A percentile compares a stretch with the other conserved stretches of the same genome.
Evolutionary conservation across 352 stramenopile genomes (phyloP).

Genomic region (Globisporangium iwayamae): DNA sequence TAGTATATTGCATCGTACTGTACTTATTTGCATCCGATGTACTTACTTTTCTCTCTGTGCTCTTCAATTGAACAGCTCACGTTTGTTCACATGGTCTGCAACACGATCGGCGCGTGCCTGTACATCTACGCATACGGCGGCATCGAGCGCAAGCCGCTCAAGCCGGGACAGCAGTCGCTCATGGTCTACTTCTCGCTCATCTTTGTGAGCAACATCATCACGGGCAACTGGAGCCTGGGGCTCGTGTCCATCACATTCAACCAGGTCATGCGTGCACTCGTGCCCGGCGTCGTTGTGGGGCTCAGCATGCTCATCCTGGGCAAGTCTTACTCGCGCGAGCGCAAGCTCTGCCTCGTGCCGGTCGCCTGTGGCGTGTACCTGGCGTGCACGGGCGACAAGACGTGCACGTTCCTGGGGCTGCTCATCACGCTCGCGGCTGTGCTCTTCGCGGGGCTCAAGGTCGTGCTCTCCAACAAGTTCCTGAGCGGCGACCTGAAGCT

Average conservation of each 20-base stretch:
- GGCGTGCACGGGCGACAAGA: conserved; percentile 87
- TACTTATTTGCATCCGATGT: background rate
- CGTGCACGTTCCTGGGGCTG: conserved; percentile 83
- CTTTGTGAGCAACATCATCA: conserved; percentile 95
- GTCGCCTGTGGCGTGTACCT: conserved; percentile 84
- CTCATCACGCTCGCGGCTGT: conserved; percentile 88
- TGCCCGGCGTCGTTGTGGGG: conserved; percentile 74
- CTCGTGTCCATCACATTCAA: conserved; percentile 95
- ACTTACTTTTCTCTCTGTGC: background rate
- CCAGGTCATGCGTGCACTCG: conserved; percentile 89
- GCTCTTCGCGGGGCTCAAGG: conserved; percentile 90
- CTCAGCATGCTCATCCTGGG: conserved; percentile 79
- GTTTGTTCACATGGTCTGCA: conserved; percentile 94
- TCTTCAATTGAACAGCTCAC: conserved; percentile 41
- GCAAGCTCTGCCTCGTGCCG: conserved; percentile 73
- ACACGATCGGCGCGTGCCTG: conserved; percentile 82
- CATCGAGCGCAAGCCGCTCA: conserved; percentile 64
- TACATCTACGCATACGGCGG: conserved; percentile 71
- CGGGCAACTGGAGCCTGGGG: conserved; percentile 90
- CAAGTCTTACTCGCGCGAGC: conserved; percentile 71
- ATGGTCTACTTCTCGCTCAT: conserved; percentile 91
- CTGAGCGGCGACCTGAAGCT: conserved; percentile 92
- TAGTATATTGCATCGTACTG: background rate
- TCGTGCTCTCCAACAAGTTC: conserved; percentile 91
- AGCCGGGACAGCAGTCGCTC: conserved; percentile 57